Evolutionary conservation across 257 asterid genomes (phyloP), one percentile per base, ranked within the genome.

Genomic region (Nicotiana tomentosiformis): DNA sequence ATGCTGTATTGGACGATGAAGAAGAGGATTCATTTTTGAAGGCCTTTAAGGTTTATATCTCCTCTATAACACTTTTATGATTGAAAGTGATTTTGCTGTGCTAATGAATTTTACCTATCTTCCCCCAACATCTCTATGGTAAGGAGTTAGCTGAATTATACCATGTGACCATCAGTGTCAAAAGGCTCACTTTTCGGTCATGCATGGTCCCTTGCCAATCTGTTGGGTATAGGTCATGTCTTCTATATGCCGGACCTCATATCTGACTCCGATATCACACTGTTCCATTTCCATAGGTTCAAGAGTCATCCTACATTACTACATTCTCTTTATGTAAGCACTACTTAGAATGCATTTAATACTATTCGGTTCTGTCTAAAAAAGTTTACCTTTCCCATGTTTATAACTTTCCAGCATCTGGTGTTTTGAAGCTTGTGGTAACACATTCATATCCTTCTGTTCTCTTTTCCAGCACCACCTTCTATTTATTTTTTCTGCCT

Each of bases 11-110:
- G 89, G 98, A 96, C 20, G 98, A 92, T 82, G 99, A 96, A 88
- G 97, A 94, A 90, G 99, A 96, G 84, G 92, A 96, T 83, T 96
- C 98, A 68, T 93, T 96, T 84, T 85, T 96, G 83, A 96, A 96
- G 92, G 99, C 99, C 72, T 96, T 96, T 74, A 96, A 96, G 99
- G 99, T 96, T 82, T 81, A 66, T 81, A 51, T 76, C 49, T 81
- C 84, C 39, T 72, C 7, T 49, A 23, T 49, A 49, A 74, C 16
- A 49, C 51, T 49, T 49, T 74, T 74, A 74, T 46, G 16, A 74
- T 49, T 51, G 80, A 74, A 74, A 20, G 62, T 74, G 43, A 26
- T 49, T 74, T 69, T 49, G 62, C 23, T 14, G 80, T 74, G 62
- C 61, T 57, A 49, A 26, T 49, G 61, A 12, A 7, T 74, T 51